Conservation (phyloP, 257 asterid species). For the Solanum gracilifrons region DNA sequence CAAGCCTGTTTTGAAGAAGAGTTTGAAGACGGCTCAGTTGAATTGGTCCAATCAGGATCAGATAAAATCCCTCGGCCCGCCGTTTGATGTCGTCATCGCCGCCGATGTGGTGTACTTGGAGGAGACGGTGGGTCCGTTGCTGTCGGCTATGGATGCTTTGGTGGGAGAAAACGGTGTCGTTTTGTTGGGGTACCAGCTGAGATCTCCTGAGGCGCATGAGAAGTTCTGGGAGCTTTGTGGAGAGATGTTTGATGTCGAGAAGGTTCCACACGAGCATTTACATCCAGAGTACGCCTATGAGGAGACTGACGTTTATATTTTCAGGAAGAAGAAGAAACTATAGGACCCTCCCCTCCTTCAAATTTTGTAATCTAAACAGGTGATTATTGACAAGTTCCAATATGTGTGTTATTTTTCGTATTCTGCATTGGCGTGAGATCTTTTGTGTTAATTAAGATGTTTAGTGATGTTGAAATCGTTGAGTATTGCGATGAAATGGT, state of each 20-base stretch:
- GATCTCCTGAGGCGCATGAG: slow-evolving; percentile 82
- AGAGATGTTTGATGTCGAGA: slow-evolving; percentile 50
- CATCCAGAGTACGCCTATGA: slow-evolving; percentile 83
- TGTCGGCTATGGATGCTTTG: slow-evolving; percentile 51
- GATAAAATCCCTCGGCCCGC: slow-evolving; percentile 38
- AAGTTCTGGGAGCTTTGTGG: slow-evolving; percentile 62
- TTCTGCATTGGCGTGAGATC: neutral
- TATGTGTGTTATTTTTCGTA: neutral
- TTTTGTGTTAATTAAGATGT: neutral
- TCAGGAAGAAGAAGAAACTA: slow-evolving; percentile 5
- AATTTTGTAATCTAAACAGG: neutral
- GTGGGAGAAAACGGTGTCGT: slow-evolving; percentile 77
- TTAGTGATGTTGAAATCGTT: neutral
- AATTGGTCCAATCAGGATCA: slow-evolving; percentile 79
- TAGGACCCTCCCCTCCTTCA: neutral
- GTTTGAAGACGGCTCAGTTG: slow-evolving; percentile 50
- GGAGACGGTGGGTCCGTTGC: slow-evolving; percentile 69
- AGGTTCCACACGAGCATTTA: slow-evolving; percentile 77
- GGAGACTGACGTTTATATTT: slow-evolving; percentile 66
- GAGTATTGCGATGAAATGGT: neutral
- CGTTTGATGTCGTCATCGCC: slow-evolving; percentile 72
- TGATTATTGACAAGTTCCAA: neutral
- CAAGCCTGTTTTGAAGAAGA: slow-evolving; percentile 51
- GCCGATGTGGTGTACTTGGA: slow-evolving; percentile 90
- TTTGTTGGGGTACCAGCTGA: slow-evolving; percentile 67